Conservation (phyloP, 2,329 filamentous ascomycete species). For the Colletotrichum siamense region DNA sequence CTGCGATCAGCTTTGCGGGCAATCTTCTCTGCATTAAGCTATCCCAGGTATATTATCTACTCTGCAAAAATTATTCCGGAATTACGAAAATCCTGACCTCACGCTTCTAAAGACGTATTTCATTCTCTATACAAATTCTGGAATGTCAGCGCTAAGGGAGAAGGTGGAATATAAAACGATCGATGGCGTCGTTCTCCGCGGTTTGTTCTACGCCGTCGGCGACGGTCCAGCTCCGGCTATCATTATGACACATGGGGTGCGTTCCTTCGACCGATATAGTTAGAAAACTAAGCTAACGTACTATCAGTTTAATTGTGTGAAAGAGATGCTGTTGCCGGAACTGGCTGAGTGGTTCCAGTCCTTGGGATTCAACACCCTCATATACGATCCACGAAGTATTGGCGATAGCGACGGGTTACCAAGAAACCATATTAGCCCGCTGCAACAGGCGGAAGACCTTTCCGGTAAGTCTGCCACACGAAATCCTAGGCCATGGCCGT, state of each 20-base stretch:
- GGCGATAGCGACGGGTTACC: slow-evolving; percentile 42
- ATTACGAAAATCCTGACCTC: not conserved
- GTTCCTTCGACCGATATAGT: not conserved
- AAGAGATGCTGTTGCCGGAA: slow-evolving; percentile 36
- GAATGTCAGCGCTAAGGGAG: not conserved
- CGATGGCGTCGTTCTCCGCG: not conserved
- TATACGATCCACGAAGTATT: slow-evolving; percentile 40
- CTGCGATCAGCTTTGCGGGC: too few relatives aligned
- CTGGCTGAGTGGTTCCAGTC: slow-evolving; percentile 36
- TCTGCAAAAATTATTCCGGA: not conserved
- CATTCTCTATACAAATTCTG: not conserved
- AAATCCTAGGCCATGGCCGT: not conserved
- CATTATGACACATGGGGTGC: not conserved
- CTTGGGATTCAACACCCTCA: slow-evolving; percentile 37
- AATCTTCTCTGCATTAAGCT: not conserved
- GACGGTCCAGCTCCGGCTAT: not conserved
- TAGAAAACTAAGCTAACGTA: not conserved
- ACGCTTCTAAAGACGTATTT: not conserved
- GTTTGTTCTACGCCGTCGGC: not conserved
- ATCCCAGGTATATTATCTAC: not conserved
- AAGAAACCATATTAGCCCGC: slow-evolving; percentile 41
- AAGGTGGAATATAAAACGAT: not conserved
- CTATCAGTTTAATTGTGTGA: slow-evolving; percentile 11
- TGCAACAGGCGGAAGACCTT: slow-evolving; percentile 26
- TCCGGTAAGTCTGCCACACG: not conserved